These are phyloP conservation scores for Trametes elegans DNA, from an alignment of 768 basidiomycete genomes.

Conservation along the genomic window DNA sequence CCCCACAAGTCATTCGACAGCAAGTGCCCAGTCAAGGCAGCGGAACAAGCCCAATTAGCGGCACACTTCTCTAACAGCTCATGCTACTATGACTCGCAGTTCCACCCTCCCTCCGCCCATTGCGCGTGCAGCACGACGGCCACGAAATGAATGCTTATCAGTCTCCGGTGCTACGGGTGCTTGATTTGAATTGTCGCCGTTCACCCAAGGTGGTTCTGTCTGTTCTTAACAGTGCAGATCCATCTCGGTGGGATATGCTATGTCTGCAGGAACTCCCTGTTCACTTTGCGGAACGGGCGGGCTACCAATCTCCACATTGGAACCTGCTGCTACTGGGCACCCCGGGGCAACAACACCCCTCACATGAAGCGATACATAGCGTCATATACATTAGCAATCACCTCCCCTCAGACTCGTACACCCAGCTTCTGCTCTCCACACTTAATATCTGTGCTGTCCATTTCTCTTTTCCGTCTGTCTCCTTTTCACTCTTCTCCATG, in stretches of 20 bases:
- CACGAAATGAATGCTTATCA: not conserved
- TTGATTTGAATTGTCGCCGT: not conserved
- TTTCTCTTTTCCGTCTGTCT: not conserved
- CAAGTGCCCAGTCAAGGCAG: not conserved
- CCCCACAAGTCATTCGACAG: not conserved
- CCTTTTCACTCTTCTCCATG: not conserved
- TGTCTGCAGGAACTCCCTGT: not conserved
- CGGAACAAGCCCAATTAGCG: not conserved
- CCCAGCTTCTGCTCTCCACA: not conserved
- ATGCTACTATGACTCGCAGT: not conserved
- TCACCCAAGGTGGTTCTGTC: not conserved
- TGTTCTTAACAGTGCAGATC: not conserved
- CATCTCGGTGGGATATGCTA: not conserved
- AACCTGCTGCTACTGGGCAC: not conserved
- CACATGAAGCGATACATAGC: not conserved
- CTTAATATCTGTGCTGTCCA: not conserved
- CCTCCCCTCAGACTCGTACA: slow-evolving; percentile 1
- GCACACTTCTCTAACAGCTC: not conserved
- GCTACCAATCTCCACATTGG: not conserved
- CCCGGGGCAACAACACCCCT: not conserved
- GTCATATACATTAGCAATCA: slow-evolving; percentile 2
- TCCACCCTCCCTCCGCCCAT: not conserved
- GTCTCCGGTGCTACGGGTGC: not conserved
- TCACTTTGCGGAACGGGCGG: not conserved
- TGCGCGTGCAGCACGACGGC: not conserved